Base-by-base conservation (phyloP, 805 yeast species). In the Wickerhamiella alocasiicola region DNA sequence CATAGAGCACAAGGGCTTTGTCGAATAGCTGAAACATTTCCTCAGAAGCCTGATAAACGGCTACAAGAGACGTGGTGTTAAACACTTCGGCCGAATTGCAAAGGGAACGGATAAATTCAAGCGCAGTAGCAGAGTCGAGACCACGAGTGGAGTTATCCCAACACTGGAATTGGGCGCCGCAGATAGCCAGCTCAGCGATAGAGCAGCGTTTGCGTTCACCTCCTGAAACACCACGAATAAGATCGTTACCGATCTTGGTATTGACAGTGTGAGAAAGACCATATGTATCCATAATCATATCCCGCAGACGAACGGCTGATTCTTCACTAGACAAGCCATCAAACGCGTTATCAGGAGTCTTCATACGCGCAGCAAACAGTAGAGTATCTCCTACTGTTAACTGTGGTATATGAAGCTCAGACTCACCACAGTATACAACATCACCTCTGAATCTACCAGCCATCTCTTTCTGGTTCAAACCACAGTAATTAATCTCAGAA, bases 131-230 rank as follows among this genome's bases (percentile, higher is more conserved):
- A 4, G 91, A 70, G 61, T 81, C 94, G 45, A 82, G 66, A 51
- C 93, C 94, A 64, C 91, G 72, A 5, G 94, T 82, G 5, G 88
- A 79, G 54, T 82, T 82, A 64, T 81, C 87, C 74, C 81, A 78
- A 59, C 80, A 74, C 47, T 71, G 76, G 38, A 78, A 64, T 36
- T 71, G 63, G 24, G 83, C 78, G 23, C 77, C 73, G 37, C 76
- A 67, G 34, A 79, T 70, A 34, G 78, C 62, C 1, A 81, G 81
- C 60, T 81, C 94, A 9, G 85, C 83, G 52, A 81, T 76, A 9
- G 88, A 78, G 3, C 82, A 88, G 63, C 93, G 72, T 60, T 81
- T 80, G 49, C 93, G 66, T 61, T 81, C 91, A 66, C 91, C 91
- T 53, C 93, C 88, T 38, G 88, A 76, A 31, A 78, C 81, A 63